Percentiles rank a stretch among this genome's conserved stretches.
phyloP scores from a whole-genome alignment of 2,329 filamentous ascomycete species.

The Ustilaginoidea virens region DNA sequence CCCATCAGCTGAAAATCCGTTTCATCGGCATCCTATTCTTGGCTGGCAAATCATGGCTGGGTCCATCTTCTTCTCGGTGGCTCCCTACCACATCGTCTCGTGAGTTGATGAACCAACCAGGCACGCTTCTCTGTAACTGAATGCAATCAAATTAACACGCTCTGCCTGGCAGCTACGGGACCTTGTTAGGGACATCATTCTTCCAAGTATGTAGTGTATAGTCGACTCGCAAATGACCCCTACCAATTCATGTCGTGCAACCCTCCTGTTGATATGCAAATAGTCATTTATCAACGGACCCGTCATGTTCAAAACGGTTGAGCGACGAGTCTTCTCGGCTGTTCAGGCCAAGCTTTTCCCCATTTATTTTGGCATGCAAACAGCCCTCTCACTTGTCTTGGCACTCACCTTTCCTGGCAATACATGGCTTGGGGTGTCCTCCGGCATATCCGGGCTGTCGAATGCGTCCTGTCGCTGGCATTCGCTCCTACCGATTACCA shows the following conservation, averaged over 20 bases:
- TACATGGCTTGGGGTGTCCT: conserved; percentile 27
- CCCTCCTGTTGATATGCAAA: too few species aligned
- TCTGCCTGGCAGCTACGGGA: conserved; percentile 58
- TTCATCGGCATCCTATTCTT: background rate
- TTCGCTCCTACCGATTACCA: conserved; percentile 52
- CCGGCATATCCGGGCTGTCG: conserved; percentile 39
- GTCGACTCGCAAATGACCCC: too few species aligned
- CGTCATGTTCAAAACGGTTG: conserved; percentile 60
- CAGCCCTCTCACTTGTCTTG: conserved; percentile 54
- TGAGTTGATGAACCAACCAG: conserved; percentile 20
- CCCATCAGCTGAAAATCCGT: too few species aligned
- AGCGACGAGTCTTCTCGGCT: conserved; percentile 64
- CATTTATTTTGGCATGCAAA: conserved; percentile 77
- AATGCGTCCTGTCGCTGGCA: conserved; percentile 43
- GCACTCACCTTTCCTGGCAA: conserved; percentile 69
- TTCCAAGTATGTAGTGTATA: conserved; percentile 49
- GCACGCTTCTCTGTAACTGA: too few species aligned
- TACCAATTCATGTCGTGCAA: too few species aligned
- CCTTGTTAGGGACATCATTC: conserved; percentile 70
- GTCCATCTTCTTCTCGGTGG: conserved; percentile 44
- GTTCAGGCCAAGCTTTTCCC: conserved; percentile 75
- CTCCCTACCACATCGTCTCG: conserved; percentile 65
- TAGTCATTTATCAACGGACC: conserved; percentile 63
- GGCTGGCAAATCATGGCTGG: conserved; percentile 27
- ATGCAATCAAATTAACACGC: conserved; percentile 9